Conservation (phyloP, 768 basidiomycete species). For the Russula earlei region DNA sequence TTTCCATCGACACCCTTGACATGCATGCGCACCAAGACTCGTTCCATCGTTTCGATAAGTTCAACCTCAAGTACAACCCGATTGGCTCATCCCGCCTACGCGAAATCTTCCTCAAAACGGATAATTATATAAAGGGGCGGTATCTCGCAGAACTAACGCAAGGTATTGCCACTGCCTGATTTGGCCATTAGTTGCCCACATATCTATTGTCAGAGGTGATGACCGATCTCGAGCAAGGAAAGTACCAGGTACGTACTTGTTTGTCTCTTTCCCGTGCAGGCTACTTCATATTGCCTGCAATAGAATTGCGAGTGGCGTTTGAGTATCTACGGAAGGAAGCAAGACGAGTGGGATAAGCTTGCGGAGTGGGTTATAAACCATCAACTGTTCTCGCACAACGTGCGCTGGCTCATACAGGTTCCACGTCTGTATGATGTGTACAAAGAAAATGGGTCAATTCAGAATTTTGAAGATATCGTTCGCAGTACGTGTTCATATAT, state of each 20-base stretch:
- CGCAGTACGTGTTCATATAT: conserved; percentile 47
- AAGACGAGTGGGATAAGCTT: conserved; percentile 93
- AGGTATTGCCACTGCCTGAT: conserved; percentile 38
- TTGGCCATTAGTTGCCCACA: not conserved
- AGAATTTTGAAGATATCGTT: conserved; percentile 88
- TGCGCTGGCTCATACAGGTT: conserved; percentile 94
- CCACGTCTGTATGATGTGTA: conserved; percentile 94
- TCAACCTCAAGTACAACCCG: conserved; percentile 96
- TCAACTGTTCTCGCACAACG: conserved; percentile 92
- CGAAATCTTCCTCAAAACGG: conserved; percentile 98
- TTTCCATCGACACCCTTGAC: conserved; percentile 97
- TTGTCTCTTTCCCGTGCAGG: not conserved
- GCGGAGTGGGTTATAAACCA: conserved; percentile 95
- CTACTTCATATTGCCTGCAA: not conserved
- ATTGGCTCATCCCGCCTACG: conserved; percentile 90
- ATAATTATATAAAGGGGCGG: conserved; percentile 85
- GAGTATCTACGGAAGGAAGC: conserved; percentile 82
- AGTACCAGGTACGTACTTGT: conserved; percentile 68
- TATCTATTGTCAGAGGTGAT: conserved; percentile 66
- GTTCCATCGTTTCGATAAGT: conserved; percentile 98
- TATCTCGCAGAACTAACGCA: conserved; percentile 93
- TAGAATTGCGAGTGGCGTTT: conserved; percentile 96
- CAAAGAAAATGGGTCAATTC: conserved; percentile 74
- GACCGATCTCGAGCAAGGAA: conserved; percentile 95
- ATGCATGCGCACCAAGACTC: conserved; percentile 99